Base-by-base conservation (phyloP, 2,329 filamentous ascomycete species). In the Pseudogymnoascus sp. region DNA sequence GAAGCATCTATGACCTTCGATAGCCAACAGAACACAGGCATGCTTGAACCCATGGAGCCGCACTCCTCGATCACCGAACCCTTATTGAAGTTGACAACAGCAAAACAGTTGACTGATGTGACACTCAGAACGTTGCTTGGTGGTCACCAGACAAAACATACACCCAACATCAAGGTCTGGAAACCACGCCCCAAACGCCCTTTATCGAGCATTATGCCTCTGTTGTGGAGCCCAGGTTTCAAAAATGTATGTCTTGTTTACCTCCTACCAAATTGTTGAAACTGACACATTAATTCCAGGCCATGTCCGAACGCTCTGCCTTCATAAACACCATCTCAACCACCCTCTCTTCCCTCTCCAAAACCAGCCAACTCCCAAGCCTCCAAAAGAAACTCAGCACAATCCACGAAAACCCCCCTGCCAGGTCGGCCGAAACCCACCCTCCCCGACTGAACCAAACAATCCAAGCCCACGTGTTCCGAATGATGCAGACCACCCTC, bases 171-270 rank as follows among this genome's bases (percentile, higher is more conserved):
- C 11, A 23, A 63, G n/a, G 5, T 69, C 26, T n/a, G 64, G 6
- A 66, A 64, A 34, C 60, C 62, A 23, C 61, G 37, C 3, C 66
- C 64, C 1, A 59, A 37, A 31, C 57, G 54, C 16, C 62, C 66
- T 12, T 61, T 71, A 23, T 67, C 67, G n/a, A 62, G 23, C 7
- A 60, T 70, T 12, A 64, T 66, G 12, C 71, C 71, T 1, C 59
- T 60, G 7, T 62, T 71, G 11, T 73, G 71, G 65, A 68, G 66
- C 64, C 69, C 70, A 5, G 70, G 67, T 0, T 72, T 71, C 40
- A 68, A 67, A 63, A 63, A 71, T 62, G 71, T 71, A 66, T 7
- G 31, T 34, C 36, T n/a, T 39, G n/a, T 18, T n/a, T 42, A 11
- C 6, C 10, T 3, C 5, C 36, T 6, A 23, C 6, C 3, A 4